phyloP scores from a whole-genome alignment of 2,329 filamentous ascomycete species.

The Stagonosporopsis cucurbitacearum region DNA sequence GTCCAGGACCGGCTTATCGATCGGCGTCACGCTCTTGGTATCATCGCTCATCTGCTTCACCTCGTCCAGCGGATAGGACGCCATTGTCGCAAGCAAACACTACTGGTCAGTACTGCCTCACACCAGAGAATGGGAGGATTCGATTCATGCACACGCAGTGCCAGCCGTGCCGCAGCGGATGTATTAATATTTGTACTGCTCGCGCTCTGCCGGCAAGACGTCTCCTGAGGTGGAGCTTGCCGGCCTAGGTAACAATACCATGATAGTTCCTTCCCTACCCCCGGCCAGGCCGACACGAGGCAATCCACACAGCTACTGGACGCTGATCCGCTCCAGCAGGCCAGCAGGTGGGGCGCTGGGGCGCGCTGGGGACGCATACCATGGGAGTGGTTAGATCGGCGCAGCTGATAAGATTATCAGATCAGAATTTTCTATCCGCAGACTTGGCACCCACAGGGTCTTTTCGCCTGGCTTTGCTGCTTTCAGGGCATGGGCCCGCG shows the following conservation, averaged over 20 bases:
- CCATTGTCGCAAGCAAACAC: not conserved
- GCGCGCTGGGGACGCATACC: not conserved
- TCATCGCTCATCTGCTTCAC: constrained; percentile 4
- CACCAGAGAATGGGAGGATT: not conserved
- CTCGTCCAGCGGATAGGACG: not conserved
- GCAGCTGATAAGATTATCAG: constrained; percentile 14
- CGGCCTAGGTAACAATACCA: too few relatives aligned
- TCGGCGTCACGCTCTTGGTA: constrained; percentile 5
- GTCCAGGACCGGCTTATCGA: constrained; percentile 9
- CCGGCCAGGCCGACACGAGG: constrained; percentile 6
- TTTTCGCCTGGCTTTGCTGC: constrained; percentile 12
- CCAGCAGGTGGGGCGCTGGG: constrained; percentile 11
- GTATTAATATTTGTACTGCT: constrained; percentile 1
- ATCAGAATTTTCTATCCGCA: constrained; percentile 5
- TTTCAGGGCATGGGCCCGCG: not conserved
- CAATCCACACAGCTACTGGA: constrained; percentile 2
- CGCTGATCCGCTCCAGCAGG: constrained; percentile 1
- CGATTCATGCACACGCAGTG: not conserved
- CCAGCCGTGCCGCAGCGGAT: not conserved
- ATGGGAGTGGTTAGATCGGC: constrained; percentile 8
- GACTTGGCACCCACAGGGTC: not conserved
- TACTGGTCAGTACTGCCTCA: not conserved
- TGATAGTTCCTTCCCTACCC: not conserved
- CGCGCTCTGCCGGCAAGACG: not conserved
- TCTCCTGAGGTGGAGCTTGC: constrained; percentile 6